A percentile compares a stretch with the other conserved stretches of the same genome.
phyloP scores from a whole-genome alignment of 2,329 filamentous ascomycete genomes.

The Penicillium capsulatum region DNA sequence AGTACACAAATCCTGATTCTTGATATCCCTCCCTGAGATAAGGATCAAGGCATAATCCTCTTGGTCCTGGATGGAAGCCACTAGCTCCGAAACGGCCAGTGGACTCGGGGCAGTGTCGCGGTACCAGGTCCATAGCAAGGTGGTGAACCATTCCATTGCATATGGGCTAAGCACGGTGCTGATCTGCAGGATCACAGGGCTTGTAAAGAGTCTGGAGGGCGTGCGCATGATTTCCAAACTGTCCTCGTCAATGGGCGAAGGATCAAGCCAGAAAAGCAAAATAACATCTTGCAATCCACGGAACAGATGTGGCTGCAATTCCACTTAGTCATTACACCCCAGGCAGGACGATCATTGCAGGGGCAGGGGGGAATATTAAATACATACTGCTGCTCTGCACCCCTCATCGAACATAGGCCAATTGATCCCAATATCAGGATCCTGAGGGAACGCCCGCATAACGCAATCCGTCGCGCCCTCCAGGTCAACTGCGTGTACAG shows the following conservation, averaged over 20 bases:
- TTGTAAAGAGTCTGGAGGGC: too few relatives aligned
- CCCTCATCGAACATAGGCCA: constrained; percentile 1
- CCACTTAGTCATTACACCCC: too few relatives aligned
- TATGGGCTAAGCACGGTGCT: too few relatives aligned
- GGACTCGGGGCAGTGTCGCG: not conserved
- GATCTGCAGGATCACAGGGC: too few relatives aligned
- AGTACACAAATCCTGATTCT: not conserved
- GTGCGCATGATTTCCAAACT: too few relatives aligned
- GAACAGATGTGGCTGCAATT: too few relatives aligned
- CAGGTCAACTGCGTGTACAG: not conserved
- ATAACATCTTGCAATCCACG: too few relatives aligned
- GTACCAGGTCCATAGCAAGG: not conserved
- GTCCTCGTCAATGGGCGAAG: too few relatives aligned
- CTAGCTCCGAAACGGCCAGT: not conserved
- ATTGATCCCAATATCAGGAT: constrained; percentile 1
- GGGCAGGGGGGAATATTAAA: too few relatives aligned
- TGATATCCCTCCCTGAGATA: not conserved
- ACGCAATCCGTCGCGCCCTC: not conserved
- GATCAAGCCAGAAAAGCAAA: too few relatives aligned
- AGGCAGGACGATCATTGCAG: too few relatives aligned
- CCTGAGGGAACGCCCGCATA: not conserved
- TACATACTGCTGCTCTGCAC: not conserved
- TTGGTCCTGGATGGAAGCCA: not conserved
- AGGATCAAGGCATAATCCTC: not conserved
- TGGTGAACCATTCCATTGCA: not conserved